phyloP scores from a whole-genome alignment of 140 eudicot species.

The Senecio squalidus region DNA sequence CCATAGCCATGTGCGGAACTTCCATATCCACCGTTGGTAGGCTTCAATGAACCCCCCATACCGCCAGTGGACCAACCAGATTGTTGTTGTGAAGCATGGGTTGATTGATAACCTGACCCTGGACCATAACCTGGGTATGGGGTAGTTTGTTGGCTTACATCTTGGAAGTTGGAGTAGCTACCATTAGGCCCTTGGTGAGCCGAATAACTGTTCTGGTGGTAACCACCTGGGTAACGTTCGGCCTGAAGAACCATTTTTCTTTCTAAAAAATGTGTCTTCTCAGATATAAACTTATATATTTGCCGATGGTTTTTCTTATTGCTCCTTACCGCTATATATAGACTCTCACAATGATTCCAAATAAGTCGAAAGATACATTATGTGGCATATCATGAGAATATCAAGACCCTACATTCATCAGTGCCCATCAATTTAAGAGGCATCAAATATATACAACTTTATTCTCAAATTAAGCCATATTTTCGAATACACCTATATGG shows the following conservation, averaged over 20 bases:
- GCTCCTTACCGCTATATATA: conserved; percentile 26
- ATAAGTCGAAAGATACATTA: conserved; percentile 23
- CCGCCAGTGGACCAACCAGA: conserved; percentile 22
- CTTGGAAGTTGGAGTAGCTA: conserved; percentile 18
- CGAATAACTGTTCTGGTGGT: conserved; percentile 30
- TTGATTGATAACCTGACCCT: conserved; percentile 12
- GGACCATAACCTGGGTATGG: conserved; percentile 19
- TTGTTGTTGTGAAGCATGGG: conserved; percentile 27
- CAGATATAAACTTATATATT: conserved; percentile 14
- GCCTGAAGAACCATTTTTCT: conserved; percentile 41
- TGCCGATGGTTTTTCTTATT: conserved; percentile 21
- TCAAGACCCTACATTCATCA: conserved; percentile 14
- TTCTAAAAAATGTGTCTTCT: not conserved
- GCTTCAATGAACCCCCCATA: not conserved
- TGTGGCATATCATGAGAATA: conserved; percentile 18
- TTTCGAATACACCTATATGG: conserved; percentile 1
- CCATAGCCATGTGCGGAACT: conserved; percentile 27
- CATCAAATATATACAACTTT: conserved; percentile 27
- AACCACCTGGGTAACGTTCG: conserved; percentile 36
- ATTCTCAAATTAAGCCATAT: conserved; percentile 26
- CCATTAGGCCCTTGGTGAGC: conserved; percentile 33
- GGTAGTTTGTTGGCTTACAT: conserved; percentile 3
- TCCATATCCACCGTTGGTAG: conserved; percentile 18
- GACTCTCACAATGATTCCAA: conserved; percentile 26
- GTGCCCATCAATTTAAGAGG: not conserved